Percentiles rank a stretch among this genome's conserved stretches.
phyloP scores from a whole-genome alignment of 129 eudicot species.

The Tagetes patula region DNA sequence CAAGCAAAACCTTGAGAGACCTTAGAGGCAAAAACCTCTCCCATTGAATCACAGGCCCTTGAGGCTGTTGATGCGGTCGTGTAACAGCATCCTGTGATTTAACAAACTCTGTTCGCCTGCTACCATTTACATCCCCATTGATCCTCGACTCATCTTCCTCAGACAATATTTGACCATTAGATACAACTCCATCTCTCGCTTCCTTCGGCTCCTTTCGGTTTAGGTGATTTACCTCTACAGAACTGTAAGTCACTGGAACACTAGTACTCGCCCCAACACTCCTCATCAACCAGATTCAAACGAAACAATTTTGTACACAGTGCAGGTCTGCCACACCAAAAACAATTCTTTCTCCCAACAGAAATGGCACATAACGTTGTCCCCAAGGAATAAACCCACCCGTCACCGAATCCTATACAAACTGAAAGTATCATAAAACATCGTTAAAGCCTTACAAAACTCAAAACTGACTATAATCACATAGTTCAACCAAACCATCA shows the following conservation, averaged over 20 bases:
- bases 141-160: slow-evolving; percentile 44
- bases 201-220: slow-evolving; percentile 36
- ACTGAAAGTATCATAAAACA: background rate
- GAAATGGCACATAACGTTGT: slow-evolving; percentile 53
- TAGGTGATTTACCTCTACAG: slow-evolving; percentile 45
- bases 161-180: slow-evolving; percentile 42
- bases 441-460: background rate
- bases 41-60: slow-evolving; percentile 59
- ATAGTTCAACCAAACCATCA: slow-evolving; percentile 6
- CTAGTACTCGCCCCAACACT: slow-evolving; percentile 36
- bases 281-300: slow-evolving; percentile 73
- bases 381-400: slow-evolving; percentile 39
- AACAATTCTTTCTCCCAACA: slow-evolving; percentile 34
- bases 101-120: slow-evolving; percentile 23
- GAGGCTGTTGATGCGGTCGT: slow-evolving; percentile 49
- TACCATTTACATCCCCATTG: slow-evolving; percentile 30
- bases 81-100: slow-evolving; percentile 31
- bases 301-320: slow-evolving; percentile 38
- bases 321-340: slow-evolving; percentile 35
- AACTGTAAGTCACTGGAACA: slow-evolving; percentile 42
- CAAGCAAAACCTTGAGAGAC: slow-evolving; percentile 63
- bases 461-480: background rate
- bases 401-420: slow-evolving; percentile 31
- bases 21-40: slow-evolving; percentile 67
- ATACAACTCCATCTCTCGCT: slow-evolving; percentile 39